Evolutionary conservation across 352 stramenopile genomes (phyloP), one percentile per base, ranked within the genome.

Genomic region (Phytophthora ramorum): DNA sequence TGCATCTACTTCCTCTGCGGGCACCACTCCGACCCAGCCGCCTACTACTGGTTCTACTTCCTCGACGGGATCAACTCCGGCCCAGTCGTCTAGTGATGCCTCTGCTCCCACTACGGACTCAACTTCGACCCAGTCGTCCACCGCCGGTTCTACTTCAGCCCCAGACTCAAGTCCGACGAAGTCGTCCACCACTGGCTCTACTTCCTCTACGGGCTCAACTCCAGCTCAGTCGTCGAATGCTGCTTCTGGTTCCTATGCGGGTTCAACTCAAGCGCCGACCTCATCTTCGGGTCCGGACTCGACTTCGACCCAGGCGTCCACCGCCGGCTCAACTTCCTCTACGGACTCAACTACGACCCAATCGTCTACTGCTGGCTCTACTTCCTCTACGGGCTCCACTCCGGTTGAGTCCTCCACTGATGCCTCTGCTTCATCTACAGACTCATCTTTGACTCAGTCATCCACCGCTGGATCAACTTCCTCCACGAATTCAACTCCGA

Each of bases 201-300:
- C 44, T 3, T 47, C 35, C 0, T 63, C 61, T 2, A 46, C 46
- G 7, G 17, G 1, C 3, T 38, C 47, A 3, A 51, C 37, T 19
- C 37, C 54, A 5, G 17, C 48, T 10, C 46, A 63, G n/a, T n/a
- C 40, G 13, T 48, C 60, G 5, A 34, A 19, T n/a, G 26, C 38
- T 16, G 32, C 32, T 16, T 38, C 32, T 13, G 32, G 4, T 8
- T 35, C 30, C 30, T 35, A 1, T 24, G 22, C 22, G 22, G 3
- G 22, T 24, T 24, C 22, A 24, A 28, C 53, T 26, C 26, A 59
- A 19, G 12, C 20, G 2, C 41, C 58, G 0, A 34, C 35, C 10
- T 41, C 49, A 34, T 48, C 51, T 2, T 46, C 34, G 0, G 57
- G 52, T 1, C 38, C 37, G 6, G 32, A 37, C 32, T 32, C 26